phyloP scores from a whole-genome alignment of 306 rosid species.

The Cicer bijugum region DNA sequence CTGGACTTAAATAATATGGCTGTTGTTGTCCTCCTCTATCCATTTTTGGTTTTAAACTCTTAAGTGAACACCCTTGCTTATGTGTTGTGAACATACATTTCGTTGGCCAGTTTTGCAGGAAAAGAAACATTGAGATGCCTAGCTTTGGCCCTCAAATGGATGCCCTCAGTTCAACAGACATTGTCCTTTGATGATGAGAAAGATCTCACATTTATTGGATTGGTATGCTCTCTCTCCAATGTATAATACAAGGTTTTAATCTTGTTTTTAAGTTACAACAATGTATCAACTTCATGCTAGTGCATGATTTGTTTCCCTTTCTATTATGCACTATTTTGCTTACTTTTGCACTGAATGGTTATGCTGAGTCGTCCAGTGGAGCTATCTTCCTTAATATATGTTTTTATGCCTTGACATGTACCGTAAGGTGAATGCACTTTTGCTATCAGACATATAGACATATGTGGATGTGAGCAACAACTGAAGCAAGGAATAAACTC shows the following conservation, averaged over 20 bases:
- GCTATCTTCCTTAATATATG: conserved; percentile 10
- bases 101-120: conserved; percentile 87
- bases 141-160: conserved; percentile 86
- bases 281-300: conserved; percentile 25
- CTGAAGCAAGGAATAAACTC: conserved; percentile 1
- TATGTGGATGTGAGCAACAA: not conserved
- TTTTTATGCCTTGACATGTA: conserved; percentile 28
- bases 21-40: conserved; percentile 14
- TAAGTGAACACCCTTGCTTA: conserved; percentile 4
- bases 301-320: not conserved
- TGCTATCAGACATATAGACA: conserved; percentile 2
- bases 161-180: conserved; percentile 70
- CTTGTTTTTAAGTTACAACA: conserved; percentile 35
- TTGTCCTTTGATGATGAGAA: conserved; percentile 80
- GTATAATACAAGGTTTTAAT: conserved; percentile 40
- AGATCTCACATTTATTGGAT: conserved; percentile 95
- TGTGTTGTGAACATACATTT: conserved; percentile 38
- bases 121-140: conserved; percentile 95
- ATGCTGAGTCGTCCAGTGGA: conserved; percentile 1
- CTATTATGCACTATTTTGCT: conserved; percentile 28
- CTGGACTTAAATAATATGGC: conserved; percentile 28
- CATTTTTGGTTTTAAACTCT: conserved; percentile 29
- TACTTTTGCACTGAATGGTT: conserved; percentile 19
- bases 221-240: conserved; percentile 90
- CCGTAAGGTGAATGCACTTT: not conserved